Evolutionary conservation across 2,329 filamentous ascomycete species (phyloP).

Genomic region (Pyrenophora seminiperda): DNA sequence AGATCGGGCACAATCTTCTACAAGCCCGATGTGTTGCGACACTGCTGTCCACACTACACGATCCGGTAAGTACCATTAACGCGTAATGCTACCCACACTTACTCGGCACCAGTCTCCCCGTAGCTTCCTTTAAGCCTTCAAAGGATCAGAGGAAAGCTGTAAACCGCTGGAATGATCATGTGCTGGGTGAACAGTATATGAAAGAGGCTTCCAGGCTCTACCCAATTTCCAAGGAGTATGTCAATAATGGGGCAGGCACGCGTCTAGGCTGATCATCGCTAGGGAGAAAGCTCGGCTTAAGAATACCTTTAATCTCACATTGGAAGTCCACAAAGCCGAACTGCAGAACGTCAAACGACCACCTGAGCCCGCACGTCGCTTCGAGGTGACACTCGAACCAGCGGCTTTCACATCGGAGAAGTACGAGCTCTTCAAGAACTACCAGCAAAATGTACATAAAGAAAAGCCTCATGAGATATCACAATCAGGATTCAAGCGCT

Average conservation of each 20-base stretch:
- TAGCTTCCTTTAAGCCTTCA: conserved; percentile 66
- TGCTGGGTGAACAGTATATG: conserved; percentile 71
- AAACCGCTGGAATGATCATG: conserved; percentile 75
- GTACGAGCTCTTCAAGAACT: conserved; percentile 72
- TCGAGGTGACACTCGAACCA: conserved; percentile 72
- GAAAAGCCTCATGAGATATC: conserved; percentile 66
- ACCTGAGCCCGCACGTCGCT: conserved; percentile 68
- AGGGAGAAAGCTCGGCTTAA: conserved; percentile 66
- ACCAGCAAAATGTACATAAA: conserved; percentile 74
- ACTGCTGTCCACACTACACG: conserved; percentile 92
- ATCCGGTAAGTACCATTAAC: conserved; percentile 56
- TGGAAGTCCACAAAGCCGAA: conserved; percentile 74
- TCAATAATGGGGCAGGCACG: background rate
- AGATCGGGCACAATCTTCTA: conserved; percentile 69
- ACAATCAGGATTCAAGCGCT: conserved; percentile 67
- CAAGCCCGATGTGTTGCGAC: conserved; percentile 74
- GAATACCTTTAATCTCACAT: conserved; percentile 69
- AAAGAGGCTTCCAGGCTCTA: conserved; percentile 67
- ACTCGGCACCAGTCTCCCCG: conserved; percentile 62
- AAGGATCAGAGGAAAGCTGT: conserved; percentile 76
- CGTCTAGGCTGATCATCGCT: conserved; percentile 5
- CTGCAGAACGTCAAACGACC: conserved; percentile 59
- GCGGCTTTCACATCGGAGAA: conserved; percentile 78
- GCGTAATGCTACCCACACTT: conserved; percentile 6
- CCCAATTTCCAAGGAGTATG: conserved; percentile 70